A percentile compares a stretch with the other conserved stretches of the same genome.
Conservation (phyloP, 2,329 filamentous ascomycete genomes). For the Dendryphion nanum region DNA sequence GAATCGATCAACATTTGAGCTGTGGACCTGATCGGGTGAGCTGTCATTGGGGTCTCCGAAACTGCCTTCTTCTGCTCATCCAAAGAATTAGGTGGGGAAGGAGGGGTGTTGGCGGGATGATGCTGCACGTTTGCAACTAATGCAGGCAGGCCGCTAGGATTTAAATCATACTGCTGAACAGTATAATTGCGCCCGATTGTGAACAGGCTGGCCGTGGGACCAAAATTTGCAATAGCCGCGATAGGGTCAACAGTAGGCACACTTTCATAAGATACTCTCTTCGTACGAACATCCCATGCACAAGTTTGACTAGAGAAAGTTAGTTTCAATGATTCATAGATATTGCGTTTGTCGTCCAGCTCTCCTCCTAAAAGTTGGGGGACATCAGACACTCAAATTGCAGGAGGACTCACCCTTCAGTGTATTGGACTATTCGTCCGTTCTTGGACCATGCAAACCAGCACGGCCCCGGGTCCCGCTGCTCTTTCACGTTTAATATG, state of each 20-base stretch:
- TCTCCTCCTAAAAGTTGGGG: no score
- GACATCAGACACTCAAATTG: no score
- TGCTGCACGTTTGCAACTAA: constrained; percentile 89
- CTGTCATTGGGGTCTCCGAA: constrained; percentile 29
- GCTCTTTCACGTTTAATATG: constrained; percentile 77
- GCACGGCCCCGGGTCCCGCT: constrained; percentile 71
- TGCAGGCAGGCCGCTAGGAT: constrained; percentile 64
- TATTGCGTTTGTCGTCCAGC: no score
- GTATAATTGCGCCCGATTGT: constrained; percentile 85
- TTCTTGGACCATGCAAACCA: constrained; percentile 99
- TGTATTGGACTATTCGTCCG: constrained; percentile 88
- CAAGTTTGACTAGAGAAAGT: constrained; percentile 66
- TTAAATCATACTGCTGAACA: constrained; percentile 93
- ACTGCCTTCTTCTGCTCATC: constrained; percentile 62
- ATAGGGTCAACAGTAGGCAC: constrained; percentile 84
- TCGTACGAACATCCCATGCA: constrained; percentile 97
- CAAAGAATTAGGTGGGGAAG: constrained; percentile 78
- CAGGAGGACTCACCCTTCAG: constrained; percentile 75
- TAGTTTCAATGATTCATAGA: no score
- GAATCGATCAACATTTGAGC: constrained; percentile 48
- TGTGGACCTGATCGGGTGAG: constrained; percentile 24
- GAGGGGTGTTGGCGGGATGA: constrained; percentile 72
- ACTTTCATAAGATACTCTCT: constrained; percentile 85
- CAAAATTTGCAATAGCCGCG: constrained; percentile 81
- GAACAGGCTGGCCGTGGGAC: constrained; percentile 87